Evolutionary conservation across 805 yeast species (phyloP).

Genomic region (Hanseniaspora clermontiae): DNA sequence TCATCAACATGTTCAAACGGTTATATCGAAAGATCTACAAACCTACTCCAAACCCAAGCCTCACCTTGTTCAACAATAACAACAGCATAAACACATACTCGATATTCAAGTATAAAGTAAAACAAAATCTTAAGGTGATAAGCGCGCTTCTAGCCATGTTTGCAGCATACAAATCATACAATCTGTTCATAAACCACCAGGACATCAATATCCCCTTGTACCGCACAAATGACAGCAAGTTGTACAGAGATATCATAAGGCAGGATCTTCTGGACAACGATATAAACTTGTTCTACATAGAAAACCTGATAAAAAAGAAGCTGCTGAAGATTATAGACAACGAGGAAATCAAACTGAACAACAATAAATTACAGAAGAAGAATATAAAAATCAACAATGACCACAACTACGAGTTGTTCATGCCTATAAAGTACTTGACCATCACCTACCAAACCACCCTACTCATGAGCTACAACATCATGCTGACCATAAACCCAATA

Average conservation of each 20-base stretch:
- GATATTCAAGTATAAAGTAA: not conserved
- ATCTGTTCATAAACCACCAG: not conserved
- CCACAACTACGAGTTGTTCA: not conserved
- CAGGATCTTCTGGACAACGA: slow-evolving; percentile 2
- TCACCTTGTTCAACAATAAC: not conserved
- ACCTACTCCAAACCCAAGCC: not conserved
- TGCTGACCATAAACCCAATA: slow-evolving; percentile 4
- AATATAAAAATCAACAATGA: not conserved
- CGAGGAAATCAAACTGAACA: not conserved
- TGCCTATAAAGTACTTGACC: slow-evolving; percentile 6
- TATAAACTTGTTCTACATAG: slow-evolving; percentile 7
- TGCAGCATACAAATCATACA: not conserved
- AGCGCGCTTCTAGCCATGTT: not conserved
- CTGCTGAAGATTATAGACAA: not conserved
- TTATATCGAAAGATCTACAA: not conserved
- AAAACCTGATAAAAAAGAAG: not conserved
- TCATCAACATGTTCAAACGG: not conserved
- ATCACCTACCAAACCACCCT: slow-evolving; percentile 1
- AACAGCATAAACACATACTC: not conserved
- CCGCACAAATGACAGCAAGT: not conserved
- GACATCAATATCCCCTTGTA: slow-evolving; percentile 1
- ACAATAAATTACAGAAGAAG: not conserved
- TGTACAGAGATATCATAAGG: not conserved
- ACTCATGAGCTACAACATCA: not conserved
- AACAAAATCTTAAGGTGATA: slow-evolving; percentile 3